A percentile compares a stretch with the other conserved stretches of the same genome.
Conservation (phyloP, 2,329 filamentous ascomycete species). For the Grosmannia huntii region DNA sequence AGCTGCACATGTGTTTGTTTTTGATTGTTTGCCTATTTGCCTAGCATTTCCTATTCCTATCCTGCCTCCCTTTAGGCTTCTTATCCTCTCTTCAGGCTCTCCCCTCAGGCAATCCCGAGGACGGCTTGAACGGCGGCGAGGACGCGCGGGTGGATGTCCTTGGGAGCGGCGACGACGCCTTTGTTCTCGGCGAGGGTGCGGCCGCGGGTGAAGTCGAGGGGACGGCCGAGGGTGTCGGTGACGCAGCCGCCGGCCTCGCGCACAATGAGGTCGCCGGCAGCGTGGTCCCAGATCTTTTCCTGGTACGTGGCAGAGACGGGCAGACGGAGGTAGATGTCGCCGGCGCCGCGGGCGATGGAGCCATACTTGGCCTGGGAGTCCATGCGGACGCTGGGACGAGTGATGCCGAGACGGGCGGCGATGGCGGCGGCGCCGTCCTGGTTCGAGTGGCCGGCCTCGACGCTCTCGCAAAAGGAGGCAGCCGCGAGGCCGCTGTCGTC, state of each 20-base stretch:
- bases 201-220: slow-evolving; percentile 75
- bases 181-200: slow-evolving; percentile 82
- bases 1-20: neutral
- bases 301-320: slow-evolving; percentile 73
- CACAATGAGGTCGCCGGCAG: slow-evolving; percentile 87
- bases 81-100: too few relatives aligned
- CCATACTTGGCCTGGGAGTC: slow-evolving; percentile 98
- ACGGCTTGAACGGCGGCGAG: slow-evolving; percentile 75
- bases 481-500: slow-evolving; percentile 49
- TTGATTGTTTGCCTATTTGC: neutral
- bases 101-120: slow-evolving; percentile 33
- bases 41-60: slow-evolving; percentile 3
- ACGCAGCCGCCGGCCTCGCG: slow-evolving; percentile 87
- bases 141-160: slow-evolving; percentile 60
- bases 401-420: slow-evolving; percentile 74
- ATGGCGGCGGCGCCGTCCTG: slow-evolving; percentile 82
- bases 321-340: slow-evolving; percentile 85
- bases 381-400: slow-evolving; percentile 80
- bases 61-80: too few relatives aligned
- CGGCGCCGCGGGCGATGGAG: slow-evolving; percentile 83
- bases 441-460: slow-evolving; percentile 83
- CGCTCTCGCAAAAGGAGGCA: slow-evolving; percentile 92
- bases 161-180: slow-evolving; percentile 82
- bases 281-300: slow-evolving; percentile 99
- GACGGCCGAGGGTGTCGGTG: slow-evolving; percentile 75